Evolutionary conservation across 2,329 filamentous ascomycete genomes (phyloP).

Genomic region (Apiospora aurea): DNA sequence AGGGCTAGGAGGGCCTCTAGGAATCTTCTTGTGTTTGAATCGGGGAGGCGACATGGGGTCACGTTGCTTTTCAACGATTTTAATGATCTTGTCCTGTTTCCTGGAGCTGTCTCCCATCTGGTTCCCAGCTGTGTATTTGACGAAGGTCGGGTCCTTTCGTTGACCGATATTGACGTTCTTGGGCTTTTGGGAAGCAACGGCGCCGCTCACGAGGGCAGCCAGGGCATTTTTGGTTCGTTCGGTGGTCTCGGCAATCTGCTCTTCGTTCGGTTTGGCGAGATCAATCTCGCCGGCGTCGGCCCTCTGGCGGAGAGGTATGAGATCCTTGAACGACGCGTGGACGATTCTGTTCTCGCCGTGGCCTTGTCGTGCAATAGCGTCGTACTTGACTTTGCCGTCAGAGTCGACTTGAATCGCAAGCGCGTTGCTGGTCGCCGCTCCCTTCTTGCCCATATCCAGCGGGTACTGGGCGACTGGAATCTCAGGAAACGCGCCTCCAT

Average conservation of each 20-base stretch:
- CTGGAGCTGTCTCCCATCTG: conserved; percentile 91
- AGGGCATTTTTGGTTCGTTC: conserved; percentile 89
- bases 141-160: conserved; percentile 87
- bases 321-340: conserved; percentile 94
- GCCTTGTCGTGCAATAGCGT: conserved; percentile 89
- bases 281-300: conserved; percentile 93
- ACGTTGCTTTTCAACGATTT: conserved; percentile 92
- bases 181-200: conserved; percentile 90
- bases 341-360: conserved; percentile 85
- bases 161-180: conserved; percentile 90
- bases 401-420: conserved; percentile 90
- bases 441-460: conserved; percentile 90
- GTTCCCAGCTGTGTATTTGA: conserved; percentile 92
- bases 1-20: conserved; percentile 62
- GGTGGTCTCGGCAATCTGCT: conserved; percentile 83
- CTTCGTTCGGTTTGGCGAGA: conserved; percentile 81
- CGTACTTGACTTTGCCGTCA: conserved; percentile 94
- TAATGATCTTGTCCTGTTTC: conserved; percentile 96
- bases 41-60: conserved; percentile 98
- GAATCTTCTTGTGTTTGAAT: conserved; percentile 99
- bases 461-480: conserved; percentile 94
- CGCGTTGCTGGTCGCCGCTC: conserved; percentile 77
- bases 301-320: conserved; percentile 91
- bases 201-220: conserved; percentile 80
- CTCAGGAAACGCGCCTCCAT: conserved; percentile 96